These are phyloP conservation scores for Cornus suecica DNA, from an alignment of 148 eudicot genomes.

Conservation along the genomic window DNA sequence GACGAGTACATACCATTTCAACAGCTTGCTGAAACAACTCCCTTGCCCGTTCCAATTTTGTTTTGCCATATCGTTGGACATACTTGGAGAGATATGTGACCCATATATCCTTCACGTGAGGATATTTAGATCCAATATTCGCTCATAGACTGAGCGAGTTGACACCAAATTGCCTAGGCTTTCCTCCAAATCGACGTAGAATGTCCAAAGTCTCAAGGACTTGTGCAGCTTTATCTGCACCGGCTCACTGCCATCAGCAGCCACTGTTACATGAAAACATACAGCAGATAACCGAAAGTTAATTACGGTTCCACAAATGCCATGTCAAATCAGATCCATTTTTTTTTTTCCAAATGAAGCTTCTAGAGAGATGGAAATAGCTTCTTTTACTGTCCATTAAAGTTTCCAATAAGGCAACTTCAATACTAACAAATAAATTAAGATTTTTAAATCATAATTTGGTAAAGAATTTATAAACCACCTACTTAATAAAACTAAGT, in stretches of 20 bases:
- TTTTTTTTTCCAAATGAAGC: background rate
- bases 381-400: too few species aligned
- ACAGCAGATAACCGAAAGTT: slow-evolving; percentile 7
- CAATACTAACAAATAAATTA: too few species aligned
- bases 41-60: slow-evolving; percentile 82
- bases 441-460: too few species aligned
- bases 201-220: slow-evolving; percentile 79
- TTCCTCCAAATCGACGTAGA: slow-evolving; percentile 94
- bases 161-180: slow-evolving; percentile 86
- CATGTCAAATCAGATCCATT: background rate
- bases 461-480: too few species aligned
- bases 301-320: slow-evolving; percentile 1
- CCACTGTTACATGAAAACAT: slow-evolving; percentile 47
- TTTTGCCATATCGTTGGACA: slow-evolving; percentile 77
- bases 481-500: too few species aligned
- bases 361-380: background rate
- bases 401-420: too few species aligned
- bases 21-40: slow-evolving; percentile 95
- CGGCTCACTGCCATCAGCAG: slow-evolving; percentile 89
- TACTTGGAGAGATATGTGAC: slow-evolving; percentile 85
- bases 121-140: slow-evolving; percentile 87
- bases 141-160: slow-evolving; percentile 89
- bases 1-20: slow-evolving; percentile 60
- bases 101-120: slow-evolving; percentile 98
- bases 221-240: slow-evolving; percentile 91